These are phyloP conservation scores for Wilcoxina mikolae DNA, from an alignment of 495 filamentous ascomycete species.

Conservation along the genomic window DNA sequence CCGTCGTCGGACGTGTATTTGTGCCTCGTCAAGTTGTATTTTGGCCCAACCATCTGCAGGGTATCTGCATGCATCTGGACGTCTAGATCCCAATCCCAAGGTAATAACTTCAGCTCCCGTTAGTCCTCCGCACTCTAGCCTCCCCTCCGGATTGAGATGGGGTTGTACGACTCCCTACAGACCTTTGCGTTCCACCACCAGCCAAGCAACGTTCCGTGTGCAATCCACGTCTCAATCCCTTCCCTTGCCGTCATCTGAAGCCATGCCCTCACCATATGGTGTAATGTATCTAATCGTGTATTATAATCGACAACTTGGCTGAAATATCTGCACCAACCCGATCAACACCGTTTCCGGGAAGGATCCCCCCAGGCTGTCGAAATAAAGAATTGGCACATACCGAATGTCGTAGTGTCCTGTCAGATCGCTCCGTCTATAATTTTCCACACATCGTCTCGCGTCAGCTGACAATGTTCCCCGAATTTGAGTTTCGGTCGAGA, in stretches of 20 bases:
- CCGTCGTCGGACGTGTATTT: slow-evolving; percentile 36
- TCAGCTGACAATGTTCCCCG: not conserved
- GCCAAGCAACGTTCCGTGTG: slow-evolving; percentile 71
- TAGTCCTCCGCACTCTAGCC: not conserved
- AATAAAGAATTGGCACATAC: not conserved
- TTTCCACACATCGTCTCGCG: not conserved
- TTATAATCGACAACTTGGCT: slow-evolving; percentile 44
- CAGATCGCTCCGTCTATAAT: slow-evolving; percentile 12
- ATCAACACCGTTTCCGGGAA: not conserved
- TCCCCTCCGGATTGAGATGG: not conserved
- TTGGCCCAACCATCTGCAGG: slow-evolving; percentile 43
- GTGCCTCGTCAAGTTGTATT: slow-evolving; percentile 52
- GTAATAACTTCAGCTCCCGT: slow-evolving; percentile 43
- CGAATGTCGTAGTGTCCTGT: slow-evolving; percentile 24
- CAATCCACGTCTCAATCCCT: slow-evolving; percentile 68
- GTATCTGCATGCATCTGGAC: slow-evolving; percentile 57
- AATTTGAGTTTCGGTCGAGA: not conserved
- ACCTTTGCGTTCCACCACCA: slow-evolving; percentile 85
- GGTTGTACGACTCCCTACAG: not conserved
- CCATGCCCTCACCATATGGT: slow-evolving; percentile 59
- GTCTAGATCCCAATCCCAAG: slow-evolving; percentile 85
- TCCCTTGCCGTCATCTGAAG: slow-evolving; percentile 48
- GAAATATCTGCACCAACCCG: slow-evolving; percentile 36
- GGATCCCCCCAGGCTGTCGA: not conserved
- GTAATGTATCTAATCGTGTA: slow-evolving; percentile 47